Base-by-base conservation (phyloP, 129 eudicot species). In the Tagetes erecta region DNA sequence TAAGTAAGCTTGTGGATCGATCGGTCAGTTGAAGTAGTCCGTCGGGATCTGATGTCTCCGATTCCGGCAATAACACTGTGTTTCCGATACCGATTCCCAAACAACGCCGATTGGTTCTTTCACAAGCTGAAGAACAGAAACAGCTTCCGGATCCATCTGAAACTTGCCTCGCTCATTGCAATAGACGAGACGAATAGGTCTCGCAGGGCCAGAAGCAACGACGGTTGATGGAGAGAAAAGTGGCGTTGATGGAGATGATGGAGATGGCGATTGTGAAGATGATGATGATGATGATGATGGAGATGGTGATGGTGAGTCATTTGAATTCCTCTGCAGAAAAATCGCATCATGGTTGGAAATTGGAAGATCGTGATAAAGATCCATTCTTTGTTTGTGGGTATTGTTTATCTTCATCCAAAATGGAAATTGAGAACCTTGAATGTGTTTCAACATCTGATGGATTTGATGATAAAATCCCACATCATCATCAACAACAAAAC, bases 21-120 rank as follows among this genome's bases (percentile, higher is more conserved):
- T 79, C 1, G 1, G 9, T 41, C 27, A 20, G 27, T 20, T 20
- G 27, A 20, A 20, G 27, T 20, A 20, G 27, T 20, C 27, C 27
- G 27, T 20, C 27, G 27, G 27, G 27, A 20, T 20, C 27, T 20
- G 27, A 20, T 20, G 27, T 20, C 27, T 20, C 27, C 27, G 27
- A 20, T 20, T 20, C 27, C 27, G 27, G 27, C 27, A 20, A 20
- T 20, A 20, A 20, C 27, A 20, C 27, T 20, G 27, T 20, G 27
- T 20, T 20, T 20, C 27, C 27, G 27, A 20, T 20, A 20, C 27
- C 27, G 27, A 20, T 20, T 20, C 99, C 6, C 97, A 94, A 64
- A 94, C 99, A n/a, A 94, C 92, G 4, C 97, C 99, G 35, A 94
- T 85, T 33, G 99, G 99, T 79, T 88, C 97, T 62, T 94, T 94